Percentiles rank a stretch among this genome's conserved stretches.
These are phyloP conservation scores for Xylaria acuta DNA, from an alignment of 495 filamentous ascomycete genomes.

Conservation along the genomic window DNA sequence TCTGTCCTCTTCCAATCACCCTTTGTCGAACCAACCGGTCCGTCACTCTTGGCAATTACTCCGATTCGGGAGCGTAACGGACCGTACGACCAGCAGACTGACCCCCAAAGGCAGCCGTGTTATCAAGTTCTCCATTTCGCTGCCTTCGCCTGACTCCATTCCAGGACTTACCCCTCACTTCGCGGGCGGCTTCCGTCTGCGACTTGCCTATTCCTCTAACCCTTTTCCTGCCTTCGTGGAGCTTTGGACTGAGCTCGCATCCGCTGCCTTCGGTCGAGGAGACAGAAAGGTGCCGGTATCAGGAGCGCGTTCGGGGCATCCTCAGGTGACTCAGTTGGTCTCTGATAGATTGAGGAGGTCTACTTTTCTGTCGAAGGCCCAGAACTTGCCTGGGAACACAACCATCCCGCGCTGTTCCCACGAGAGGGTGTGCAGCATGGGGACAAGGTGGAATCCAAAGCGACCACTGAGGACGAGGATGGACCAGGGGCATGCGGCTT, in stretches of 20 bases:
- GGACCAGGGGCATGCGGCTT: conserved; percentile 33
- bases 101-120: conserved; percentile 7
- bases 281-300: conserved; percentile 22
- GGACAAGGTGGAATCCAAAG: conserved; percentile 21
- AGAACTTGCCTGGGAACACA: conserved; percentile 35
- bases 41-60: conserved; percentile 22
- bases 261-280: conserved; percentile 19
- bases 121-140: neutral
- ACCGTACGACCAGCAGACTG: conserved; percentile 16
- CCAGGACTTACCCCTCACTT: conserved; percentile 36
- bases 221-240: conserved; percentile 16
- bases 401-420: conserved; percentile 26
- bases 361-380: conserved; percentile 32
- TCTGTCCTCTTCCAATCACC: conserved; percentile 12
- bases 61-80: conserved; percentile 24
- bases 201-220: conserved; percentile 32
- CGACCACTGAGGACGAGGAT: conserved; percentile 6
- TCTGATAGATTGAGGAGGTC: conserved; percentile 31
- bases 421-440: conserved; percentile 39
- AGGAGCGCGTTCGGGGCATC: conserved; percentile 28
- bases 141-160: conserved; percentile 12
- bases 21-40: conserved; percentile 18
- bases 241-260: conserved; percentile 8
- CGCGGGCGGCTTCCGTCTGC: conserved; percentile 36
- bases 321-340: conserved; percentile 41